A percentile compares a stretch with the other conserved stretches of the same genome.
These are phyloP conservation scores for Onygena corvina DNA, from an alignment of 2,329 filamentous ascomycete genomes.

Conservation along the genomic window DNA sequence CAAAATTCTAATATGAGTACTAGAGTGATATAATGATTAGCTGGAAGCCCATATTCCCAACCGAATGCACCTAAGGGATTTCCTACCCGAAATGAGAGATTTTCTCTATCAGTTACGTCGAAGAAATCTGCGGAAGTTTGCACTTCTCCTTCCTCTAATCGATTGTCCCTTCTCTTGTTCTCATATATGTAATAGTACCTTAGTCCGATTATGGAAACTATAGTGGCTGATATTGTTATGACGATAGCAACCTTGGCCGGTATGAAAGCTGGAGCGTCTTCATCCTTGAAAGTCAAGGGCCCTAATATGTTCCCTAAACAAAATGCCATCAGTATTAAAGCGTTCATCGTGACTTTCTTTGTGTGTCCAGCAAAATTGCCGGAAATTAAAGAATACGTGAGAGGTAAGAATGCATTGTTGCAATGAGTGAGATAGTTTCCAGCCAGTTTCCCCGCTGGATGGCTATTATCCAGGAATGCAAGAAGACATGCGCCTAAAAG, in stretches of 20 bases:
- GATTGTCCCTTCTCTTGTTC: slow-evolving; percentile 47
- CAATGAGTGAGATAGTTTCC: slow-evolving; percentile 65
- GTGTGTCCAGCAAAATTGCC: slow-evolving; percentile 62
- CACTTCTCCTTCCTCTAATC: slow-evolving; percentile 33
- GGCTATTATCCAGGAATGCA: slow-evolving; percentile 51
- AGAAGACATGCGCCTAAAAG: slow-evolving; percentile 54
- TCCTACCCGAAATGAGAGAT: slow-evolving; percentile 24
- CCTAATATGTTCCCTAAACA: slow-evolving; percentile 56
- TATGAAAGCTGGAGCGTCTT: slow-evolving; percentile 53
- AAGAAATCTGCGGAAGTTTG: slow-evolving; percentile 46
- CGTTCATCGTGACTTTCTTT: slow-evolving; percentile 57
- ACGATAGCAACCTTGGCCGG: slow-evolving; percentile 59
- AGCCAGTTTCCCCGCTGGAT: slow-evolving; percentile 50
- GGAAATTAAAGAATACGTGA: slow-evolving; percentile 54
- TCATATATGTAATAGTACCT: slow-evolving; percentile 46
- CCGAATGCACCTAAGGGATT: slow-evolving; percentile 46
- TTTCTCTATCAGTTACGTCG: slow-evolving; percentile 52
- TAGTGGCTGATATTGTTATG: slow-evolving; percentile 54
- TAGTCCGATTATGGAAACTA: slow-evolving; percentile 43
- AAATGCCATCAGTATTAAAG: slow-evolving; percentile 60
- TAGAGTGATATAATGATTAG: not conserved
- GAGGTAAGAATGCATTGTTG: slow-evolving; percentile 63
- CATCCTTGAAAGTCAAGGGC: slow-evolving; percentile 51
- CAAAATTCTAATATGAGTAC: not conserved
- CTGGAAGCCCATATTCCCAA: not conserved